Conservation (phyloP, 2,329 filamentous ascomycete genomes). For the Exophiala sp. region DNA sequence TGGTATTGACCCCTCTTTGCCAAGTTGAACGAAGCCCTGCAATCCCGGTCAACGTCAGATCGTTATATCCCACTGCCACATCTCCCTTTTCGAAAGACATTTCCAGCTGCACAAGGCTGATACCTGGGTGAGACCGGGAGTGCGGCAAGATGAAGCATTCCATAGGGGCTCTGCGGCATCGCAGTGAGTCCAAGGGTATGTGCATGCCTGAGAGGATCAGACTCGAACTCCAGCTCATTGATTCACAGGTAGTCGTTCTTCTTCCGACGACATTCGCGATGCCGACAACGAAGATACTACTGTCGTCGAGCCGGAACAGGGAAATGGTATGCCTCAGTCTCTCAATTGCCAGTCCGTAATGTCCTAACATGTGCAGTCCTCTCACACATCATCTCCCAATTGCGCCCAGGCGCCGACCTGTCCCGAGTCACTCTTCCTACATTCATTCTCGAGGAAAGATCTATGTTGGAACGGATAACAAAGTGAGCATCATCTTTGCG, state of each 20-base stretch:
- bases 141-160: slow-evolving; percentile 26
- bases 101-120: background rate
- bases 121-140: slow-evolving; percentile 3
- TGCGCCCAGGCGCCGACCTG: slow-evolving; percentile 90
- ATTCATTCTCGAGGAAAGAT: slow-evolving; percentile 95
- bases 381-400: slow-evolving; percentile 93
- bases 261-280: slow-evolving; percentile 52
- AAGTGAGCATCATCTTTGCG: slow-evolving; percentile 61
- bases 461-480: slow-evolving; percentile 97
- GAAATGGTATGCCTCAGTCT: slow-evolving; percentile 67
- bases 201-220: background rate
- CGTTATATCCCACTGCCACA: background rate
- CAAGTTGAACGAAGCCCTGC: background rate
- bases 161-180: slow-evolving; percentile 26
- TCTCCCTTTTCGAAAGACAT: background rate
- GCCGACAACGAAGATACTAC: slow-evolving; percentile 68
- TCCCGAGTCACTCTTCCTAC: slow-evolving; percentile 92
- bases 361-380: slow-evolving; percentile 62
- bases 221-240: background rate
- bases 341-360: background rate
- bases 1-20: background rate
- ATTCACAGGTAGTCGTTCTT: slow-evolving; percentile 49
- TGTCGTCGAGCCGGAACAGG: slow-evolving; percentile 85
- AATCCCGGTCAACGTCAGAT: slow-evolving; percentile 12
- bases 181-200: slow-evolving; percentile 25